Conservation (phyloP, 306 rosid genomes). For the Trifolium fragiferum region DNA sequence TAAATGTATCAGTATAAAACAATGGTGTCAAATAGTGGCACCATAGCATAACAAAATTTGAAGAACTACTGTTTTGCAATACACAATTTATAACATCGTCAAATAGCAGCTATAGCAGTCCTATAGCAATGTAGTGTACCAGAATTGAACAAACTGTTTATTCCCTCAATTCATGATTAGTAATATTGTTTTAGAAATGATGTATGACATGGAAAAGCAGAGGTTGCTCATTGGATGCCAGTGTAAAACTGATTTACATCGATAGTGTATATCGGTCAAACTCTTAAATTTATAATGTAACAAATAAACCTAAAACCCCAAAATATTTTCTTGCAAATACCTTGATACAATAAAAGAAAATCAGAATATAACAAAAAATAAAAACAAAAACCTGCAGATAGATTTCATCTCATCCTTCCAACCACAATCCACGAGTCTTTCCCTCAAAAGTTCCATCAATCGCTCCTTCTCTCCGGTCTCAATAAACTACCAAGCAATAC, state of each 20-base stretch:
- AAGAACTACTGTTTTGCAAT: background rate
- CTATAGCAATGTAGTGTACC: background rate
- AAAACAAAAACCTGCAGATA: conserved; percentile 74
- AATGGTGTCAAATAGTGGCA: no score
- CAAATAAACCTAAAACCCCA: background rate
- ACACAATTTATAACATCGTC: background rate
- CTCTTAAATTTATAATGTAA: background rate
- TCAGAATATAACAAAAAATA: background rate
- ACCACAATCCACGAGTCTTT: conserved; percentile 91
- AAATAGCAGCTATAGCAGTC: background rate
- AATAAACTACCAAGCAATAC: conserved; percentile 54
- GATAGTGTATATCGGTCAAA: background rate
- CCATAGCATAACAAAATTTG: background rate
- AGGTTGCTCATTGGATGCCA: background rate
- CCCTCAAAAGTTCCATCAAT: conserved; percentile 86
- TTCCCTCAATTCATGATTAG: background rate
- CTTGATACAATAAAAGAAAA: background rate
- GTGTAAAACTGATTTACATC: background rate
- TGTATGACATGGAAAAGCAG: background rate
- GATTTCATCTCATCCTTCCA: conserved; percentile 98
- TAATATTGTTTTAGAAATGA: background rate
- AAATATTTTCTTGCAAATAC: conserved; percentile 9
- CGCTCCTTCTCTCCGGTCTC: conserved; percentile 92
- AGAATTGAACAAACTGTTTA: background rate
- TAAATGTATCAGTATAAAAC: background rate